These are phyloP conservation scores for Cryptococcus deneoformans DNA, from an alignment of 1,284 basidiomycete species.

Conservation along the genomic window DNA sequence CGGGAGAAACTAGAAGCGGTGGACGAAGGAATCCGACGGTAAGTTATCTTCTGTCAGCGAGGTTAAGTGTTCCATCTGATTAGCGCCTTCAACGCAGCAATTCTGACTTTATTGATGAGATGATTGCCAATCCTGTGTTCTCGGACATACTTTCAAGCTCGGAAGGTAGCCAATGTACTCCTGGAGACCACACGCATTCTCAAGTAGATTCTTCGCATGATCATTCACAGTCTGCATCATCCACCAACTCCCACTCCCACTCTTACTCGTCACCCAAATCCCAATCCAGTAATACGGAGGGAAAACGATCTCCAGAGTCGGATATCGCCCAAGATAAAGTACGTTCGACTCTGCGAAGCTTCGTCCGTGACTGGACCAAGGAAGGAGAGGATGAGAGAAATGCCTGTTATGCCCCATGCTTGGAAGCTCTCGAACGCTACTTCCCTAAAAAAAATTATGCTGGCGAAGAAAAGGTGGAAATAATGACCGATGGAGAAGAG, in stretches of 20 bases:
- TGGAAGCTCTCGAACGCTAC: slow-evolving; percentile 65
- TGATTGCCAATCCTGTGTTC: slow-evolving; percentile 46
- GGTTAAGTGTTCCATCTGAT: background rate
- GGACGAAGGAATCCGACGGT: slow-evolving; percentile 49
- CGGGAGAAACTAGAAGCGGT: slow-evolving; percentile 49
- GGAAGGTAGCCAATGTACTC: slow-evolving; percentile 3
- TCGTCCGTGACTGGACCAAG: slow-evolving; percentile 85
- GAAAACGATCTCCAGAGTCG: slow-evolving; percentile 14
- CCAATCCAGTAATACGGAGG: background rate
- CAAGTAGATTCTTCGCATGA: slow-evolving; percentile 11
- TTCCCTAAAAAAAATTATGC: slow-evolving; percentile 51
- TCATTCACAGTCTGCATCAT: slow-evolving; percentile 8
- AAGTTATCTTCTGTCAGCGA: slow-evolving; percentile 3
- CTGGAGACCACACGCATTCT: slow-evolving; percentile 21
- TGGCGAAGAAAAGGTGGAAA: slow-evolving; percentile 2
- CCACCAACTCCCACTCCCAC: slow-evolving; percentile 35
- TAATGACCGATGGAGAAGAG: background rate
- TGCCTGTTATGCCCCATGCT: slow-evolving; percentile 72
- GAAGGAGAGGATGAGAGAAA: slow-evolving; percentile 75
- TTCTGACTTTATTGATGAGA: slow-evolving; percentile 48
- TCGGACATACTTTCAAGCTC: slow-evolving; percentile 34
- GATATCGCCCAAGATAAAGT: slow-evolving; percentile 61
- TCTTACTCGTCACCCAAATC: slow-evolving; percentile 15
- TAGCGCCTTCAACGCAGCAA: slow-evolving; percentile 25
- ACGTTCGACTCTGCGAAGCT: slow-evolving; percentile 81